Conservation (phyloP, 129 eudicot species). For the Pittosporum tobira region DNA sequence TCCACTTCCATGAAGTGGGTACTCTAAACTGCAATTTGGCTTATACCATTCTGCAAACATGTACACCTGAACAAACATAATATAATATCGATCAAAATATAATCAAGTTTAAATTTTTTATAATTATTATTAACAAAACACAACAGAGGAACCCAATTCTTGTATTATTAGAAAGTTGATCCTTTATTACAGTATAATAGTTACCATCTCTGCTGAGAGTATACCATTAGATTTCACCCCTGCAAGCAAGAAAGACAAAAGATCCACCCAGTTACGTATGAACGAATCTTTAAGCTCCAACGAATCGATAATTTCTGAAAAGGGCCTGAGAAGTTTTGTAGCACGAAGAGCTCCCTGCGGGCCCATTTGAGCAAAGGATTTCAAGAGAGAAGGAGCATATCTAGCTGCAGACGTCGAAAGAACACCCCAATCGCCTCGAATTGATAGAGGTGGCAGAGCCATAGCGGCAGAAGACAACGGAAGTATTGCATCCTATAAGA, state of each 20-base stretch:
- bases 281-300: slow-evolving; percentile 85
- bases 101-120: neutral
- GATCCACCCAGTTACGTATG: slow-evolving; percentile 88
- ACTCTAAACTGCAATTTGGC: slow-evolving; percentile 84
- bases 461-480: slow-evolving; percentile 93
- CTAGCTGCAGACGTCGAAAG: slow-evolving; percentile 84
- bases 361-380: slow-evolving; percentile 93
- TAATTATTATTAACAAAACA: no score
- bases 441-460: slow-evolving; percentile 94
- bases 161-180: neutral
- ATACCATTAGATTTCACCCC: slow-evolving; percentile 96
- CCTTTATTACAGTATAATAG: slow-evolving; percentile 7
- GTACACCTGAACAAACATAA: slow-evolving; percentile 44
- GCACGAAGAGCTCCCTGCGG: slow-evolving; percentile 94
- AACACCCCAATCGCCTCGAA: slow-evolving; percentile 89
- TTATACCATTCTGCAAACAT: slow-evolving; percentile 99
- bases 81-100: neutral
- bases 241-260: slow-evolving; percentile 84
- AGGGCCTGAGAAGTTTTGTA: slow-evolving; percentile 81
- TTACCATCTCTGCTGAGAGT: slow-evolving; percentile 99
- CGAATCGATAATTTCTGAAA: slow-evolving; percentile 68
- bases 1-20: slow-evolving; percentile 90
- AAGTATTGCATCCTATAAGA: slow-evolving; percentile 74
- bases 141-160: no score
- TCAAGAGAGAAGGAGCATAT: slow-evolving; percentile 71